Conservation (phyloP, 768 basidiomycete species). For the Boletus vinaceobasis region DNA sequence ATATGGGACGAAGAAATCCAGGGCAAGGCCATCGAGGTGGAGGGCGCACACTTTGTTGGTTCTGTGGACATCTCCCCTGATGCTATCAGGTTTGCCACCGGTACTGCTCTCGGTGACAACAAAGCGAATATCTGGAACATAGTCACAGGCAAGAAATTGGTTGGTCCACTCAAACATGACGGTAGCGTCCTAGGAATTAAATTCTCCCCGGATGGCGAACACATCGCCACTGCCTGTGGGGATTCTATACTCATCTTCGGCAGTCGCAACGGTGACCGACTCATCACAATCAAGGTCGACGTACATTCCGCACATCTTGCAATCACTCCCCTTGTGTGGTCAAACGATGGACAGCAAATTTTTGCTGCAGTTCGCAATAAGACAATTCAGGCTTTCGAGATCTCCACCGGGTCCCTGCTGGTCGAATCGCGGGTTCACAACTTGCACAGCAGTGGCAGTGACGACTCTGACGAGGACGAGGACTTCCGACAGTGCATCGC, state of each 20-base stretch:
- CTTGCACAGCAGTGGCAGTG: too few species aligned
- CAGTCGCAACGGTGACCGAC: background rate
- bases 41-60: accelerated
- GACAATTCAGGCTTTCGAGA: background rate
- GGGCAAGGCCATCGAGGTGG: background rate
- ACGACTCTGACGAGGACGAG: too few species aligned
- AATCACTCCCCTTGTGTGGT: background rate
- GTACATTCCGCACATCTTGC: background rate
- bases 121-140: background rate
- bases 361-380: background rate
- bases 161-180: background rate
- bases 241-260: background rate
- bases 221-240: background rate
- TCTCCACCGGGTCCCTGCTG: background rate
- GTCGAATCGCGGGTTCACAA: background rate
- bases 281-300: background rate
- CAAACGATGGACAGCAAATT: background rate
- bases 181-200: background rate
- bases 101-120: accelerated
- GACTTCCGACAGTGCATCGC: too few species aligned
- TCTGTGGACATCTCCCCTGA: background rate
- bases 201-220: too few species aligned
- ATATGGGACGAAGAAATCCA: background rate
- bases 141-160: background rate
- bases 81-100: background rate